Evolutionary conservation across 768 basidiomycete species (phyloP), one percentile per base, ranked within the genome.

Genomic region (Sporobolomyces phaffii): DNA sequence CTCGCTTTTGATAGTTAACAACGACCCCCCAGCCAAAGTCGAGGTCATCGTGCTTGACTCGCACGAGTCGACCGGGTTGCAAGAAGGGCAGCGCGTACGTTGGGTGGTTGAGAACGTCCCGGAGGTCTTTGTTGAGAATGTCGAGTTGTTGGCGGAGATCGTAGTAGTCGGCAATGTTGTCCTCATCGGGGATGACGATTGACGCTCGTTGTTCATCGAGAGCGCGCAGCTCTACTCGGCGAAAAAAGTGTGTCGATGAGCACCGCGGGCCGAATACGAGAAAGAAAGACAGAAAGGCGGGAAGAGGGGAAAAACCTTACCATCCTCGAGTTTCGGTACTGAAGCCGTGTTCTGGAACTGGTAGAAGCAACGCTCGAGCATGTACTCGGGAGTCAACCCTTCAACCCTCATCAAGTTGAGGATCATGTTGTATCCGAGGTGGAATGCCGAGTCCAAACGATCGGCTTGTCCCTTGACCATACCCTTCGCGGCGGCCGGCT

Each of bases 391-490:
- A 73, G 90, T 97, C 73, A 99, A 87, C 8, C 93, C 94, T 78
- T 99, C 96, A 22, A 99, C 96, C 76, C 97, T 88, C 86, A 99
- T 93, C 71, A 99, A 79, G 78, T 98, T 99, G 76, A 99, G 81
- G 36, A 99, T 84, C 96, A 99, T 99, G 78, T 99, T 99, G 78
- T 99, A 99, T 22, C 96, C 94, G 18, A 99, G 81, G 79, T 97
- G 92, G 81, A 99, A 99, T 6, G 96, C 96, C 9, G 96, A 99
- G 78, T 98, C 92, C 56, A 99, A 81, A 52, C 93, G 82, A 77
- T 99, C 94, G 6, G 96, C 92, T 80, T 94, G 88, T 50, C 96
- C 96, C 78, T 97, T 98, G 74, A 99, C 88, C 96, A 99, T 99
- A 59, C 82, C 83, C 80, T 94, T 98, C 41, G 96, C 93, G 0